phyloP scores from a whole-genome alignment of 192 early-diverging fungal species.

The Radiomyces spectabilis region DNA sequence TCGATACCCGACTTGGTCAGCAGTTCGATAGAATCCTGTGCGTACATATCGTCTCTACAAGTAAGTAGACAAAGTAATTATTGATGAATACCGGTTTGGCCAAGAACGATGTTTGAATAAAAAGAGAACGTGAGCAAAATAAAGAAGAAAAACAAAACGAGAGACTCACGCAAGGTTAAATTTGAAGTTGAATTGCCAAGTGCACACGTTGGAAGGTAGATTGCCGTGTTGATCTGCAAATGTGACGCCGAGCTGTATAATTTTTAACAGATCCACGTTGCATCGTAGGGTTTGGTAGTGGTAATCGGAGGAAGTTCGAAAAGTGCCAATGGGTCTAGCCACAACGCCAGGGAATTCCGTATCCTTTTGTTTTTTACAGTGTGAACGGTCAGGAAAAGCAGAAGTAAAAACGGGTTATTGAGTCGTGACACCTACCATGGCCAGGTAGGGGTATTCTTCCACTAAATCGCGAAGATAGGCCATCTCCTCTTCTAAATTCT shows the following conservation, averaged over 20 bases:
- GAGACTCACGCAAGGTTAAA: slow-evolving; percentile 74
- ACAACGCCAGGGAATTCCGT: slow-evolving; percentile 99
- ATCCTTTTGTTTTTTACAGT: slow-evolving; percentile 50
- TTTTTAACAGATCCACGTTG: slow-evolving; percentile 95
- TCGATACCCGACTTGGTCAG: slow-evolving; percentile 97
- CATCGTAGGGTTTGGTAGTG: slow-evolving; percentile 97
- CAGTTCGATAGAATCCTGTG: slow-evolving; percentile 97
- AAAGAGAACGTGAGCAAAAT: too few species aligned
- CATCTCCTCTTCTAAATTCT: slow-evolving; percentile 95
- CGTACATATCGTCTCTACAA: slow-evolving; percentile 91
- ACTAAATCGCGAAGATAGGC: slow-evolving; percentile 76
- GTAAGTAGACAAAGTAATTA: not conserved
- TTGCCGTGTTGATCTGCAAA: slow-evolving; percentile 86
- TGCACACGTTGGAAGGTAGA: slow-evolving; percentile 75
- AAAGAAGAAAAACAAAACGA: not conserved
- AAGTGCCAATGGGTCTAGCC: slow-evolving; percentile 95
- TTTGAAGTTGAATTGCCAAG: slow-evolving; percentile 99
- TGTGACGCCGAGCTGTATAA: slow-evolving; percentile 97
- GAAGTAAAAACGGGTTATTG: slow-evolving; percentile 1
- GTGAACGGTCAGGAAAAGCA: not conserved
- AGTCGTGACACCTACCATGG: slow-evolving; percentile 67
- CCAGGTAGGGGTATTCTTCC: slow-evolving; percentile 86
- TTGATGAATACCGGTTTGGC: too few species aligned
- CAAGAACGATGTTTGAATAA: too few species aligned
- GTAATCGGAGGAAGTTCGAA: slow-evolving; percentile 92